These are phyloP conservation scores for Ramichloridium luteum DNA, from an alignment of 2,329 filamentous ascomycete species.

Conservation along the genomic window DNA sequence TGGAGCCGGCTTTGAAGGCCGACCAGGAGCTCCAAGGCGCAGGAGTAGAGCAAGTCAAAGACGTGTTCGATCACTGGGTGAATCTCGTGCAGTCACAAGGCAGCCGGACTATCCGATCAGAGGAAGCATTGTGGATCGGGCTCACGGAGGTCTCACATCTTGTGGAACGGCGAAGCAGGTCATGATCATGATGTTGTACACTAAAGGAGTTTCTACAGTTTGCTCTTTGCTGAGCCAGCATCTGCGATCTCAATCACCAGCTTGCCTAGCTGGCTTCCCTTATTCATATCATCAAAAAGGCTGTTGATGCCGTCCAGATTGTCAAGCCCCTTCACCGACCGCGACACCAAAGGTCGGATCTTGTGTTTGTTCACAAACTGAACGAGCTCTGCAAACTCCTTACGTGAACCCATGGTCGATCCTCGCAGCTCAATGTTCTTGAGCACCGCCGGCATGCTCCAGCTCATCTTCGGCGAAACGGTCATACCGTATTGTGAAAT, in stretches of 20 bases:
- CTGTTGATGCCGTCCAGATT: conserved; percentile 67
- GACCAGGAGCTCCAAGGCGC: conserved; percentile 48
- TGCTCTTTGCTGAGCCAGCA: conserved; percentile 18
- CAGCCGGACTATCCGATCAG: conserved; percentile 69
- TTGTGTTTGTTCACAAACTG: conserved; percentile 62
- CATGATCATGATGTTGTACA: too few relatives aligned
- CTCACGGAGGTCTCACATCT: conserved; percentile 51
- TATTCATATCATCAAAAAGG: conserved; percentile 80
- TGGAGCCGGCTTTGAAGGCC: conserved; percentile 60
- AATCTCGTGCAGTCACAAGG: conserved; percentile 71
- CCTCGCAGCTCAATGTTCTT: conserved; percentile 80
- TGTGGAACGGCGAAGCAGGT: too few relatives aligned
- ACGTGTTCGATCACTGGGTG: conserved; percentile 75
- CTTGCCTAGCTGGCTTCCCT: conserved; percentile 81
- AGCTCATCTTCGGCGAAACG: conserved; percentile 69
- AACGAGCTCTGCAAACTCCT: conserved; percentile 86
- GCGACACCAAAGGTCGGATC: conserved; percentile 66
- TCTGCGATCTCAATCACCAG: conserved; percentile 61
- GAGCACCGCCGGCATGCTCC: conserved; percentile 69
- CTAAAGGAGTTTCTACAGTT: conserved; percentile 13
- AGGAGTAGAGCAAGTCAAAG: conserved; percentile 51
- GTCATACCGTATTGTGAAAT: conserved; percentile 90
- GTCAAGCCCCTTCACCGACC: conserved; percentile 54
- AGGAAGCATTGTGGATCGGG: conserved; percentile 70
- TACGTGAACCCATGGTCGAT: conserved; percentile 79